phyloP scores from a whole-genome alignment of 2,329 filamentous ascomycete species.

The Paraconiothyrium brasiliense region DNA sequence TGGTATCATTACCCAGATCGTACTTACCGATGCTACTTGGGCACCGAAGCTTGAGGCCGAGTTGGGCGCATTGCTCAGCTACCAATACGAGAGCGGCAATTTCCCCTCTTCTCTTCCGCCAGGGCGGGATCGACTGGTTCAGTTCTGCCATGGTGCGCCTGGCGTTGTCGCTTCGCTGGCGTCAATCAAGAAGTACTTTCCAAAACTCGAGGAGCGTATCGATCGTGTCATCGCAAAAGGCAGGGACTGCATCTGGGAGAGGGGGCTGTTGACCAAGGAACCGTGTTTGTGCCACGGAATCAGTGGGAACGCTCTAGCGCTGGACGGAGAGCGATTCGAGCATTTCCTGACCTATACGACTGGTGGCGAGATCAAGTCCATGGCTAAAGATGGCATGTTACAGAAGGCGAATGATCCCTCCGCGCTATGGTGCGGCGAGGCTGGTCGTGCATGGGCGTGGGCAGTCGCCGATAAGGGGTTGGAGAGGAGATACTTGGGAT shows the following conservation, averaged over 20 bases:
- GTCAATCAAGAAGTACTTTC: conserved; percentile 66
- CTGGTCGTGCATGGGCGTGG: conserved; percentile 60
- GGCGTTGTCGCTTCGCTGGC: conserved; percentile 69
- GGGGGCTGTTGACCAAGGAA: conserved; percentile 69
- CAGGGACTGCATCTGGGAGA: conserved; percentile 63
- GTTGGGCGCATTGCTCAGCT: conserved; percentile 64
- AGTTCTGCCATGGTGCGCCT: conserved; percentile 74
- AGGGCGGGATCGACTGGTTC: conserved; percentile 63
- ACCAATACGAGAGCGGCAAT: conserved; percentile 70
- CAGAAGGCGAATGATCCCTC: conserved; percentile 62
- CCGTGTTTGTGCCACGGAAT: conserved; percentile 74
- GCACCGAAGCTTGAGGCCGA: conserved; percentile 64
- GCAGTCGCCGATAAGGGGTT: conserved; percentile 56
- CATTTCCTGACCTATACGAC: conserved; percentile 69
- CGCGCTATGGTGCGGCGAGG: conserved; percentile 60
- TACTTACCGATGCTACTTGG: conserved; percentile 65
- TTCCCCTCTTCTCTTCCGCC: conserved; percentile 67
- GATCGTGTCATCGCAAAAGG: conserved; percentile 62
- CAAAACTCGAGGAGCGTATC: conserved; percentile 63
- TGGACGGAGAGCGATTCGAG: conserved; percentile 60
- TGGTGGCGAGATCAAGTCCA: conserved; percentile 63
- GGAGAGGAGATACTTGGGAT: conserved; percentile 59
- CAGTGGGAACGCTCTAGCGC: conserved; percentile 69
- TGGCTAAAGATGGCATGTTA: conserved; percentile 62
- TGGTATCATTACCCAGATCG: conserved; percentile 75